Evolutionary conservation across 257 asterid genomes (phyloP).

Genomic region (Solanum peruvianum): DNA sequence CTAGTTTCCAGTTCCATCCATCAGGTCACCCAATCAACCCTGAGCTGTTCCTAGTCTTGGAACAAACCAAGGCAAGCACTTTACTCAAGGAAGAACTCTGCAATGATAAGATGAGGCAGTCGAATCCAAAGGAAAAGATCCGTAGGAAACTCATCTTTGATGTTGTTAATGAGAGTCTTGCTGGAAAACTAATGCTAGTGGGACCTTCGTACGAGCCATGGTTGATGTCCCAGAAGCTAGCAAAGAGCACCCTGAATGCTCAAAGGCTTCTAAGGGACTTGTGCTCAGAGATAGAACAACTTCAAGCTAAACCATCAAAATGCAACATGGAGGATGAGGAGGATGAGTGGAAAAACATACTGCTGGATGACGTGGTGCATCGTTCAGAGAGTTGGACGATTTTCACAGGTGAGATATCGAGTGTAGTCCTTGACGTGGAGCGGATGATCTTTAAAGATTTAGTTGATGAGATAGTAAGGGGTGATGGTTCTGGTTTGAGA

Average conservation of each 20-base stretch:
- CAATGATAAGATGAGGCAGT: conserved; percentile 15
- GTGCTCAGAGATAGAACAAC: conserved; percentile 62
- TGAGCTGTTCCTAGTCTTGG: conserved; percentile 81
- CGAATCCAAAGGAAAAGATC: conserved; percentile 18
- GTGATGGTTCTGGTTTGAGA: conserved; percentile 41
- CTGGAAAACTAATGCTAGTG: conserved; percentile 25
- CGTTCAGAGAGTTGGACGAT: conserved; percentile 46
- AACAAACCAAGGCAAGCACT: conserved; percentile 65
- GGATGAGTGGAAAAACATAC: conserved; percentile 42
- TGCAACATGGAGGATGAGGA: conserved; percentile 40
- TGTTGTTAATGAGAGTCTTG: conserved; percentile 68
- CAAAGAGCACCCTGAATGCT: conserved; percentile 35
- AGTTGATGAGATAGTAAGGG: conserved; percentile 66
- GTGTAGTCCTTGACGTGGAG: conserved; percentile 64
- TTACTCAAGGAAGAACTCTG: conserved; percentile 18
- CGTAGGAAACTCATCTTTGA: conserved; percentile 74
- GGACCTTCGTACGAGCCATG: conserved; percentile 28
- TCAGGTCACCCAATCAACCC: conserved; percentile 91
- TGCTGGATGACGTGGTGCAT: conserved; percentile 47
- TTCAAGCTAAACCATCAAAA: conserved; percentile 26
- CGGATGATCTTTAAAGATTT: conserved; percentile 78
- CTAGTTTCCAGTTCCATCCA: conserved; percentile 64
- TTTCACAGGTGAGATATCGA: conserved; percentile 44
- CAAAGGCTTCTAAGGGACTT: conserved; percentile 70
- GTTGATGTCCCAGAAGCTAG: conserved; percentile 22